A percentile compares a stretch with the other conserved stretches of the same genome.
Conservation (phyloP, 2,329 filamentous ascomycete species). For the Curvularia sp. region DNA sequence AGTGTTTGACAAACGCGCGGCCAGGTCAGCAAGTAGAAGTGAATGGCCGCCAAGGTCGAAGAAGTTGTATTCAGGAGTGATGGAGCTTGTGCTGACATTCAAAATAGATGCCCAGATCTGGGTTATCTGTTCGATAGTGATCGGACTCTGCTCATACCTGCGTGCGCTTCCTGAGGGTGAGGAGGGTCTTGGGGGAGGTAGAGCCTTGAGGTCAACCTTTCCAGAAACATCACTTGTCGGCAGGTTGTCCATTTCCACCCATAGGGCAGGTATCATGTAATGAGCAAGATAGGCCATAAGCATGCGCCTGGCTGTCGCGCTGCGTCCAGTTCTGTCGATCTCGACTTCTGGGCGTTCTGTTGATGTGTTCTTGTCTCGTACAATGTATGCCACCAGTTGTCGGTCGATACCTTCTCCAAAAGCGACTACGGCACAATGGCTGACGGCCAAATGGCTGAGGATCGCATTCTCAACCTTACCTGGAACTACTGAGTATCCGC, state of each 20-base stretch:
- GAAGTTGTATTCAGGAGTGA: slow-evolving; percentile 76
- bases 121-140: slow-evolving; percentile 71
- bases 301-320: slow-evolving; percentile 69
- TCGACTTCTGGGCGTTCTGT: slow-evolving; percentile 67
- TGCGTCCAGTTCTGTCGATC: slow-evolving; percentile 74
- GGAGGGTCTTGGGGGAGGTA: slow-evolving; percentile 66
- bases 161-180: slow-evolving; percentile 55
- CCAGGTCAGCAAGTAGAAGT: slow-evolving; percentile 76
- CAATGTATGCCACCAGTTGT: slow-evolving; percentile 78
- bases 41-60: slow-evolving; percentile 84
- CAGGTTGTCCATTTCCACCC: slow-evolving; percentile 74
- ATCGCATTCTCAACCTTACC: slow-evolving; percentile 78
- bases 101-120: slow-evolving; percentile 76
- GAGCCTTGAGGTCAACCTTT: slow-evolving; percentile 75
- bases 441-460: slow-evolving; percentile 71
- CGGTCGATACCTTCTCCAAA: slow-evolving; percentile 77
- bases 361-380: slow-evolving; percentile 67
- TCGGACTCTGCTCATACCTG: slow-evolving; percentile 66
- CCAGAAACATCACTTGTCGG: slow-evolving; percentile 81
- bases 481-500: slow-evolving; percentile 79
- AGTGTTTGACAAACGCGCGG: slow-evolving; percentile 70
- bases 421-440: slow-evolving; percentile 74
- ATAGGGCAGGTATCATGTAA: slow-evolving; percentile 82
- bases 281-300: slow-evolving; percentile 73
- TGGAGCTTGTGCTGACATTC: slow-evolving; percentile 66